Conservation (phyloP, 2,329 filamentous ascomycete species). For the Fusarium buxicola region DNA sequence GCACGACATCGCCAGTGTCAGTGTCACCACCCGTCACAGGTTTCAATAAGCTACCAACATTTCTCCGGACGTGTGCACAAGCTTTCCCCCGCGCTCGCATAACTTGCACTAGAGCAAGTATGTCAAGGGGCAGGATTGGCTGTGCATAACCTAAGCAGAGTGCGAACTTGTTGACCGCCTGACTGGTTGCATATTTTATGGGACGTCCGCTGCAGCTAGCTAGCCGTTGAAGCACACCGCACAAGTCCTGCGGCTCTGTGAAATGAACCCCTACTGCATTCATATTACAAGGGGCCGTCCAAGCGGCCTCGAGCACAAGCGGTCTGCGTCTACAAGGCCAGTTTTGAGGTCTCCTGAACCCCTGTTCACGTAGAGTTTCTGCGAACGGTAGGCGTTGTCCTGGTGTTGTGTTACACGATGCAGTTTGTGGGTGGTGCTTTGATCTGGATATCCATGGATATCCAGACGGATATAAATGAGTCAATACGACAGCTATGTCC, state of each 20-base stretch:
- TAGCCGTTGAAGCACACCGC: conserved; percentile 46
- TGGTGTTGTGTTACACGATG: conserved; percentile 28
- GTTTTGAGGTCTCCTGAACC: conserved; percentile 28
- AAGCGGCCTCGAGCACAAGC: conserved; percentile 33
- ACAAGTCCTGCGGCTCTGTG: conserved; percentile 43
- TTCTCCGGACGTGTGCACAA: conserved; percentile 25
- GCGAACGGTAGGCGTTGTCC: conserved; percentile 14
- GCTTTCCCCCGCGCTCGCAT: conserved; percentile 34
- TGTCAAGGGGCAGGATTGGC: conserved; percentile 29
- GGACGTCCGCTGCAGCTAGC: conserved; percentile 46
- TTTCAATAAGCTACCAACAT: not conserved
- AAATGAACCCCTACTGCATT: conserved; percentile 46
- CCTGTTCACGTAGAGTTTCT: conserved; percentile 27
- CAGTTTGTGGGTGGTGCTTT: conserved; percentile 14
- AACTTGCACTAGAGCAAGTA: conserved; percentile 39
- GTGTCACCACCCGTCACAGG: conserved; percentile 7
- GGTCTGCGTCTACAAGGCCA: conserved; percentile 23
- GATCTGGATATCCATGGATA: conserved; percentile 12
- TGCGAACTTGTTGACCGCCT: conserved; percentile 46
- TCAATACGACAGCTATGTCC: conserved; percentile 13
- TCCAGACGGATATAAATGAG: not conserved
- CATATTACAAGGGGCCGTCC: conserved; percentile 39
- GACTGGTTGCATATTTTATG: conserved; percentile 50
- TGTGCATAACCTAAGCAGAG: conserved; percentile 39
- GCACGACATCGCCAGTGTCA: conserved; percentile 17